Evolutionary conservation across 805 yeast species (phyloP).

Genomic region (Barnettozyma salicaria): DNA sequence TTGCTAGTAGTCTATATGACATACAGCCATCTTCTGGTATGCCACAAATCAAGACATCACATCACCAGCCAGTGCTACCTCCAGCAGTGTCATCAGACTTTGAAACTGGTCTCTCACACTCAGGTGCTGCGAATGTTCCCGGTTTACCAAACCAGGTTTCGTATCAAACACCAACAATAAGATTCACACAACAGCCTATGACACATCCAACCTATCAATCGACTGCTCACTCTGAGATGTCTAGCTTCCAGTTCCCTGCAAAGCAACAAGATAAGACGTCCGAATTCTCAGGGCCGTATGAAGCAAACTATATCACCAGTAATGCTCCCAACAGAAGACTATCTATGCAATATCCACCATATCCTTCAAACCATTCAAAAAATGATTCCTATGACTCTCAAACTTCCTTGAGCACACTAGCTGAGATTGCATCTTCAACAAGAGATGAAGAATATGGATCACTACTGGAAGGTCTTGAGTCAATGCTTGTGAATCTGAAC

Average conservation of each 20-base stretch:
- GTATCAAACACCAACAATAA: too few species aligned
- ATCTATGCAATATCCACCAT: conserved; percentile 14
- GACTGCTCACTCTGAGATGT: conserved; percentile 1
- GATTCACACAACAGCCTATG: too few species aligned
- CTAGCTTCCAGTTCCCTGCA: background rate
- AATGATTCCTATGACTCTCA: conserved; percentile 23
- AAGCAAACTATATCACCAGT: conserved; percentile 3
- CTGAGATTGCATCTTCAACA: conserved; percentile 21
- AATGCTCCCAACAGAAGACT: conserved; percentile 4
- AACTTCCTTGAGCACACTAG: conserved; percentile 21
- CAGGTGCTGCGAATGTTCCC: too few species aligned
- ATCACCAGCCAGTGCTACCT: too few species aligned
- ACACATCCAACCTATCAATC: too few species aligned
- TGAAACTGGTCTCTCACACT: too few species aligned
- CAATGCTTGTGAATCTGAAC: conserved; percentile 11
- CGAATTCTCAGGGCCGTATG: background rate
- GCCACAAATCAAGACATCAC: too few species aligned
- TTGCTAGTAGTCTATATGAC: too few species aligned
- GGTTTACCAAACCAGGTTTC: too few species aligned
- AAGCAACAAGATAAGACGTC: background rate
- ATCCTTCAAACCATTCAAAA: conserved; percentile 11
- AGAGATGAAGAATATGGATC: background rate
- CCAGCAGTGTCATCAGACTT: too few species aligned
- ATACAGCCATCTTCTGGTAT: too few species aligned
- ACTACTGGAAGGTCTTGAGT: conserved; percentile 12